phyloP scores from a whole-genome alignment of 352 stramenopile species.

The Pilasporangium apinafurcum region DNA sequence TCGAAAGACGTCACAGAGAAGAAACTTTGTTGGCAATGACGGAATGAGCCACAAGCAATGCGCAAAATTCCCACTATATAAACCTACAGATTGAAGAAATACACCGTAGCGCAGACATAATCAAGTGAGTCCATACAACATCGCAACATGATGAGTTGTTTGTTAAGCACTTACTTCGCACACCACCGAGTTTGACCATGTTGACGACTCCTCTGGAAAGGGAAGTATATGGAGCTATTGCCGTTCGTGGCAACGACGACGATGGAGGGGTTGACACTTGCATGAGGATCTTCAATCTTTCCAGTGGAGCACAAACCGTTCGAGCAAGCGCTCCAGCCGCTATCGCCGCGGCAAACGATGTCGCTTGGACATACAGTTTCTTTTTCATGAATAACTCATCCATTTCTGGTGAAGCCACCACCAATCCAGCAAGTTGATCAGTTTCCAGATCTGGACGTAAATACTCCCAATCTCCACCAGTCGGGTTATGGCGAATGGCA shows the following conservation, averaged over 20 bases:
- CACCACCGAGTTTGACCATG: constrained; percentile 61
- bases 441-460: constrained; percentile 25
- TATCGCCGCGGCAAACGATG: constrained; percentile 61
- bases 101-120: background rate
- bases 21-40: constrained; percentile 72
- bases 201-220: constrained; percentile 45
- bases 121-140: background rate
- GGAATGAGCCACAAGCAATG: constrained; percentile 82
- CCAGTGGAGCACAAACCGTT: constrained; percentile 62
- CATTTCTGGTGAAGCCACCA: constrained; percentile 15
- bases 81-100: constrained; percentile 11
- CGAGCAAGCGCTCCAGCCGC: constrained; percentile 49
- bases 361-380: constrained; percentile 26
- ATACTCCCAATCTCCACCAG: constrained; percentile 47
- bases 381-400: constrained; percentile 11
- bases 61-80: constrained; percentile 76
- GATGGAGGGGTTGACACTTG: constrained; percentile 33
- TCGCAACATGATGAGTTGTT: background rate
- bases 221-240: constrained; percentile 31
- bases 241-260: background rate
- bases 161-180: constrained; percentile 19
- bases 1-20: constrained; percentile 68
- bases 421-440: constrained; percentile 1
- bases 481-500: constrained; percentile 65
- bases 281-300: constrained; percentile 82